These are phyloP conservation scores for Barbarea vulgaris DNA, from an alignment of 345 rosid species.

Conservation along the genomic window DNA sequence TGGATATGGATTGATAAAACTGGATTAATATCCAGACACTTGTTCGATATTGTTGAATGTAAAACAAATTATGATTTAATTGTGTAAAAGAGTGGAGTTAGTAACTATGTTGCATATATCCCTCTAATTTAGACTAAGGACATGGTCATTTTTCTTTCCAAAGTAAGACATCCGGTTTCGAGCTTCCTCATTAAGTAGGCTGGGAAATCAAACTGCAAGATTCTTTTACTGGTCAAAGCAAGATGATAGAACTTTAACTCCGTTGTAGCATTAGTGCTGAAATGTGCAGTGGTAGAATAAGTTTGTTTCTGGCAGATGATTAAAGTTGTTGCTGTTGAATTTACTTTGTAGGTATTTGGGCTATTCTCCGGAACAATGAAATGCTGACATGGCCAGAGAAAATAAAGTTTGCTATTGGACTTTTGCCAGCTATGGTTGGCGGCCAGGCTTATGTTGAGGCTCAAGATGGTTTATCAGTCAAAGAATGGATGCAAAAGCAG, in stretches of 20 bases:
- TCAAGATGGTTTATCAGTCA: slow-evolving; percentile 82
- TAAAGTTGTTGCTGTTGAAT: slow-evolving; percentile 15
- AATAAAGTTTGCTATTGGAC: slow-evolving; percentile 93
- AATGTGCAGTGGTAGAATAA: background rate
- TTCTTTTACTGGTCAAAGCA: background rate
- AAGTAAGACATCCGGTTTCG: background rate
- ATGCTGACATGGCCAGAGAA: slow-evolving; percentile 99
- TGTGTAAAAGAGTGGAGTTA: background rate
- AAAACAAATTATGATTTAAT: background rate
- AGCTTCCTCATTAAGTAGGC: background rate
- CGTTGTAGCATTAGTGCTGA: background rate
- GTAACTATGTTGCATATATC: background rate
- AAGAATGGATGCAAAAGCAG: slow-evolving; percentile 93
- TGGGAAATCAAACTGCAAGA: background rate
- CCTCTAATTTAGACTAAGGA: background rate
- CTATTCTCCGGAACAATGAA: slow-evolving; percentile 85
- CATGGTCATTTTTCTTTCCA: background rate
- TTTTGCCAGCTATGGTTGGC: slow-evolving; percentile 90
- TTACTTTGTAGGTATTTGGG: slow-evolving; percentile 70
- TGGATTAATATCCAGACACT: background rate
- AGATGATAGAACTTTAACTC: background rate
- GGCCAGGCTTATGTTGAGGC: slow-evolving; percentile 95
- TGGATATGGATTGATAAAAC: background rate
- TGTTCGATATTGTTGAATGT: background rate
- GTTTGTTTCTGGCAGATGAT: background rate